Evolutionary conservation across 805 yeast species (phyloP).

Genomic region (Kuraishia piskuri): DNA sequence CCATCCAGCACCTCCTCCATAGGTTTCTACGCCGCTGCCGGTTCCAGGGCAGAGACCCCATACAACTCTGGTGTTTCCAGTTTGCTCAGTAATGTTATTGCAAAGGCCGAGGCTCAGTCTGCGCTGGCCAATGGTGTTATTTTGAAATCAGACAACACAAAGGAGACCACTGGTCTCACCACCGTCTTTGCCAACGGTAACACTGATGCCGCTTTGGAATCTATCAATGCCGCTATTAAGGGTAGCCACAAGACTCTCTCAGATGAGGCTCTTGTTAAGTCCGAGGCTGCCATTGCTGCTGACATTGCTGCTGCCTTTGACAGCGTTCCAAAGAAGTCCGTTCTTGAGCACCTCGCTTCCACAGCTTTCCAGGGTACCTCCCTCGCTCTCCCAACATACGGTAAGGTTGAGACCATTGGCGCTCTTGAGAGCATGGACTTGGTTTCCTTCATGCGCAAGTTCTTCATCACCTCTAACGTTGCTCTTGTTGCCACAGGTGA

Average conservation of each 20-base stretch:
- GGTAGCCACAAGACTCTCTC: constrained; percentile 25
- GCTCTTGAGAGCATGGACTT: constrained; percentile 54
- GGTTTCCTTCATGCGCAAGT: constrained; percentile 41
- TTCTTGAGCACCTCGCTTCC: constrained; percentile 68
- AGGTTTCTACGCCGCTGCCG: constrained; percentile 69
- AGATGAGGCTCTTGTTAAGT: constrained; percentile 34
- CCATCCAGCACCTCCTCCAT: constrained; percentile 52
- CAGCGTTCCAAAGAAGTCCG: constrained; percentile 43
- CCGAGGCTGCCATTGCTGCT: constrained; percentile 37
- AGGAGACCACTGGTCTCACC: constrained; percentile 59
- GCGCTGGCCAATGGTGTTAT: constrained; percentile 43
- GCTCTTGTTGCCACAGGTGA: constrained; percentile 67
- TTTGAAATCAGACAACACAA: constrained; percentile 43
- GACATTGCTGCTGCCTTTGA: constrained; percentile 47
- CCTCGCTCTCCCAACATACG: constrained; percentile 65
- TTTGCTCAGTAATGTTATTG: constrained; percentile 45
- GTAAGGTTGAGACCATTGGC: constrained; percentile 59
- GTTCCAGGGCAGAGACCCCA: constrained; percentile 72
- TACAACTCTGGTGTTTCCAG: constrained; percentile 79
- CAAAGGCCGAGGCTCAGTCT: constrained; percentile 23
- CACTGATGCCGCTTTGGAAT: constrained; percentile 39
- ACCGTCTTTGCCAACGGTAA: constrained; percentile 57
- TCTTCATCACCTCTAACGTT: constrained; percentile 54
- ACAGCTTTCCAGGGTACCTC: constrained; percentile 86
- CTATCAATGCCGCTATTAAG: constrained; percentile 20